Percentiles rank a stretch among this genome's conserved stretches.
Conservation (phyloP, 2,329 filamentous ascomycete species). For the Saccharata proteae region DNA sequence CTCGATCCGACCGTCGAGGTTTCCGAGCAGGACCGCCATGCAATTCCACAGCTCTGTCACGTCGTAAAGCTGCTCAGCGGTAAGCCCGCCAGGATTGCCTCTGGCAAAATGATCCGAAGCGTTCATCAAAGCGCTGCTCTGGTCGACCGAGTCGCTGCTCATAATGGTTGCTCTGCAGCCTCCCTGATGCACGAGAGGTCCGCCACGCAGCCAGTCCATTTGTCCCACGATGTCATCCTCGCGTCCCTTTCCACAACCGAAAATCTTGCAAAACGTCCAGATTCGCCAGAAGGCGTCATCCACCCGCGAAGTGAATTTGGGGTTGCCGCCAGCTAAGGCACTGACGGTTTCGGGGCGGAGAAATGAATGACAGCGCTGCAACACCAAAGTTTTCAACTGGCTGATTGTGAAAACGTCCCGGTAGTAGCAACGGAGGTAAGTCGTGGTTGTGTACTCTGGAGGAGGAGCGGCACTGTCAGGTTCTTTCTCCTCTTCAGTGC, state of each 20-base stretch:
- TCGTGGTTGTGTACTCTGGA: constrained; percentile 40
- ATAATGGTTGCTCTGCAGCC: constrained; percentile 34
- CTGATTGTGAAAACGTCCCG: constrained; percentile 42
- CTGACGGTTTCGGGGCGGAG: constrained; percentile 44
- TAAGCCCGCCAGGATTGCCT: constrained; percentile 44
- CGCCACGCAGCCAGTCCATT: constrained; percentile 51
- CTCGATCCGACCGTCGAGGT: constrained; percentile 40
- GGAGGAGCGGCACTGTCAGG: constrained; percentile 33
- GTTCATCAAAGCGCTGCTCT: constrained; percentile 42
- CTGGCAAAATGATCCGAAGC: constrained; percentile 42
- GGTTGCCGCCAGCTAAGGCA: constrained; percentile 38
- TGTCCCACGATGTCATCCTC: constrained; percentile 49
- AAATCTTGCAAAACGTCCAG: constrained; percentile 54
- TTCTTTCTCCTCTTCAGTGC: constrained; percentile 26
- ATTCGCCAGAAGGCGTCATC: constrained; percentile 54
- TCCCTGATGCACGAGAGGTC: constrained; percentile 37
- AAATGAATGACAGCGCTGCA: constrained; percentile 42
- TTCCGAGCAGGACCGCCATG: constrained; percentile 42
- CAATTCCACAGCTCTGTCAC: constrained; percentile 56
- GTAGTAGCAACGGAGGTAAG: constrained; percentile 40
- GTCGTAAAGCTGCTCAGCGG: constrained; percentile 46
- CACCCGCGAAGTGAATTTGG: constrained; percentile 37
- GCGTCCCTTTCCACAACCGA: constrained; percentile 45
- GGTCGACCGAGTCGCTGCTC: constrained; percentile 37
- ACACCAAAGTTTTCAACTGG: constrained; percentile 43